Base-by-base conservation (phyloP, 306 rosid species). In the Quercus suber region DNA sequence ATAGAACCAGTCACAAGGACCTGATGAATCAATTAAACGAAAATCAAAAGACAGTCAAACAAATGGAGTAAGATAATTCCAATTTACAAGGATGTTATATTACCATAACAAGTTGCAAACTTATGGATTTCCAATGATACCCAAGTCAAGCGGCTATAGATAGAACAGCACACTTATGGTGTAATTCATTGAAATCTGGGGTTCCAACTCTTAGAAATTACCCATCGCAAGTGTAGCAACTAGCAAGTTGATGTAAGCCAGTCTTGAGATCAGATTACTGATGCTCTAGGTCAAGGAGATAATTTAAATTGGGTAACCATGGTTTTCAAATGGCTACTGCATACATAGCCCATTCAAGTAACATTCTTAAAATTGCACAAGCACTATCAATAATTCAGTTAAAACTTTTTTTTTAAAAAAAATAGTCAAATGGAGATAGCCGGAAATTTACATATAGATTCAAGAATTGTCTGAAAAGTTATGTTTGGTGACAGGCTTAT, bases 1-100 rank as follows among this genome's bases (percentile, higher is more conserved):
- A 95, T 64, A 67, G 98, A 95, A 73, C 99, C 97, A 6, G 98
- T 91, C 57, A 95, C 98, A 63, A 95, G 96, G 70, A 95, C 98
- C 99, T 95, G 89, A 77, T 71, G 56, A 64, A 78, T 70, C 72
- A 77, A 53, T 67, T 76, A 83, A 7, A 79, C 61, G 65, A 69
- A 31, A 72, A 75, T 76, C 31, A 45, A 51, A 52, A 33, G 31
- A 15, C 30, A 7, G 55, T 76, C 52, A 82, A 78, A 18, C 52
- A 68, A 55, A 19, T 52, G 53, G 37, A 52, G 43, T 55, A 19
- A 58, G 31, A 35, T 18, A 30, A 76, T 49, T 61, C 72, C 80
- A 56, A 49, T 68, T n/a, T 8, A 20, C 4, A 5, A 69, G 56
- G 73, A 69, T 20, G 45, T 41, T 27, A 41, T 21, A 35, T 33